Conservation (phyloP, 2,329 filamentous ascomycete genomes). For the Cryoendolithus antarcticus region DNA sequence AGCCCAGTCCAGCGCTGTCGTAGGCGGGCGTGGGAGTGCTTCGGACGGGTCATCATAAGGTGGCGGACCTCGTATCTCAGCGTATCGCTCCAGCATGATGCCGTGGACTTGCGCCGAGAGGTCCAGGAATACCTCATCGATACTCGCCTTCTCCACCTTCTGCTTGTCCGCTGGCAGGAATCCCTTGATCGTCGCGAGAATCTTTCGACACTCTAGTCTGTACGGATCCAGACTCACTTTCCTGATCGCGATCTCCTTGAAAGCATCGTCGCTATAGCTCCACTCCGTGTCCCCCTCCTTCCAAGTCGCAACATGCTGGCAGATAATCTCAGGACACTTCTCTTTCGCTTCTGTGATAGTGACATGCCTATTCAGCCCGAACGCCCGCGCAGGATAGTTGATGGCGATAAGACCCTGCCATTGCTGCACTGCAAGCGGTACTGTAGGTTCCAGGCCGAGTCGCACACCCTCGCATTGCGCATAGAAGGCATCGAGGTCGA, state of each 20-base stretch:
- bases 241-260: constrained; percentile 67
- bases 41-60: constrained; percentile 60
- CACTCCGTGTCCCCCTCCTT: constrained; percentile 82
- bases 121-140: constrained; percentile 94
- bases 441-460: constrained; percentile 58
- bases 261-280: constrained; percentile 77
- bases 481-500: constrained; percentile 97
- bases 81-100: constrained; percentile 62
- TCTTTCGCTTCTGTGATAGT: constrained; percentile 72
- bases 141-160: constrained; percentile 80
- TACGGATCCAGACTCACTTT: constrained; percentile 95
- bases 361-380: constrained; percentile 68
- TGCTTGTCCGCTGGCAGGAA: constrained; percentile 52
- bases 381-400: constrained; percentile 81
- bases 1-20: constrained; percentile 68
- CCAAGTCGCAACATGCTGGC: constrained; percentile 93
- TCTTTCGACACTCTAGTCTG: constrained; percentile 69
- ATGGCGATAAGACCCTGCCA: constrained; percentile 92
- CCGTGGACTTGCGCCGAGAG: constrained; percentile 72
- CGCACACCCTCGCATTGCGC: constrained; percentile 87
- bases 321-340: constrained; percentile 68
- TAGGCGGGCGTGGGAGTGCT: constrained; percentile 58
- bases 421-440: constrained; percentile 85
- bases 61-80: constrained; percentile 55
- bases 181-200: constrained; percentile 67